A percentile compares a stretch with the other conserved stretches of the same genome.
Evolutionary conservation across 805 yeast genomes (phyloP).

Genomic region (Yarrowia deformans): DNA sequence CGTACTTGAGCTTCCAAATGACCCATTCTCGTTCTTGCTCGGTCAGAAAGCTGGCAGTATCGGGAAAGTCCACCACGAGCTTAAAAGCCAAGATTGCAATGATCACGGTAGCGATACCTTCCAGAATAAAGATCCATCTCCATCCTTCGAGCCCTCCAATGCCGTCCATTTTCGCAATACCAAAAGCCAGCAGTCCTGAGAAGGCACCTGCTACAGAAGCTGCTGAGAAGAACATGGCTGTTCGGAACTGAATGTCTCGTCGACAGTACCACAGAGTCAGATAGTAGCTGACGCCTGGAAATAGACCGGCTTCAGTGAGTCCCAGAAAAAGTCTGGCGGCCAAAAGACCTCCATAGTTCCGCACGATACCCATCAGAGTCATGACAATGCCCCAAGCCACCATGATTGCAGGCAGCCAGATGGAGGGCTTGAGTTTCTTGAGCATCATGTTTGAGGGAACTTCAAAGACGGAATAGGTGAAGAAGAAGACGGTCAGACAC

Average conservation of each 20-base stretch:
- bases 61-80: constrained; percentile 59
- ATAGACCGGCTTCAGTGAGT: constrained; percentile 54
- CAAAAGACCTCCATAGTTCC: constrained; percentile 48
- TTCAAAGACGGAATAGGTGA: constrained; percentile 46
- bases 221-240: constrained; percentile 52
- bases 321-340: constrained; percentile 55
- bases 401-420: constrained; percentile 51
- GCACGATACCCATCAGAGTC: constrained; percentile 51
- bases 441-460: constrained; percentile 44
- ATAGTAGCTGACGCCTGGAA: constrained; percentile 54
- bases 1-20: constrained; percentile 19
- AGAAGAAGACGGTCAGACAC: constrained; percentile 54
- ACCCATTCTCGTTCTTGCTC: constrained; percentile 57
- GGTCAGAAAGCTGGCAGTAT: constrained; percentile 58
- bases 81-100: constrained; percentile 49
- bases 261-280: constrained; percentile 50
- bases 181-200: constrained; percentile 57
- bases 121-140: constrained; percentile 61
- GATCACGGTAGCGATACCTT: constrained; percentile 55
- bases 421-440: constrained; percentile 51
- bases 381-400: constrained; percentile 51
- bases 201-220: constrained; percentile 57
- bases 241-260: constrained; percentile 52
- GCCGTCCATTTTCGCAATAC: constrained; percentile 55
- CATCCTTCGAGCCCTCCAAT: constrained; percentile 55